These are phyloP conservation scores for Pythium brassicae DNA, from an alignment of 352 stramenopile genomes.

Conservation along the genomic window DNA sequence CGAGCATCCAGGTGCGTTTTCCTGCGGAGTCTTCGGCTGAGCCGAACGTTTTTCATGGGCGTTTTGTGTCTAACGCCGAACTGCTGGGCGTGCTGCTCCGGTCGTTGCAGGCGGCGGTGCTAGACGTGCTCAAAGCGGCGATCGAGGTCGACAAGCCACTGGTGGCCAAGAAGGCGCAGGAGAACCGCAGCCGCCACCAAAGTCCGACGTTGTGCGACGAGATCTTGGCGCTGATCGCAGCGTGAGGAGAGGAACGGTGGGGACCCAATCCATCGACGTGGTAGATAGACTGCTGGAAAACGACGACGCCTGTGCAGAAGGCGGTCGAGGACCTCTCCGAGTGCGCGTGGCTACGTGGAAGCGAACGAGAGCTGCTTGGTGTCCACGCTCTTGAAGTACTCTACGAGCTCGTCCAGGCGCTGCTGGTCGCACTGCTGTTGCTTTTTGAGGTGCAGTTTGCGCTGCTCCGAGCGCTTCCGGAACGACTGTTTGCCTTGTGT, in stretches of 20 bases:
- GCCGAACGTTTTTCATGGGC: not conserved
- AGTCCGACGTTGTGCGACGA: slow-evolving; percentile 71
- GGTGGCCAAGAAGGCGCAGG: slow-evolving; percentile 67
- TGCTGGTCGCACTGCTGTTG: slow-evolving; percentile 39
- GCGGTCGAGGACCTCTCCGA: no score
- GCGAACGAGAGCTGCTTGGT: slow-evolving; percentile 42
- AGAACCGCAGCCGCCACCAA: slow-evolving; percentile 71
- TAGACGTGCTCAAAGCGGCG: slow-evolving; percentile 66
- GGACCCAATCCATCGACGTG: not conserved
- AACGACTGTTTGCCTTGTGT: slow-evolving; percentile 41
- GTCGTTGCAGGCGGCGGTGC: slow-evolving; percentile 45
- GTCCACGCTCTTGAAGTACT: slow-evolving; percentile 62
- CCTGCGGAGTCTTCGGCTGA: no score
- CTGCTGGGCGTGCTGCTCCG: not conserved
- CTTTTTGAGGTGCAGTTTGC: slow-evolving; percentile 21
- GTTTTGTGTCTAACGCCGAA: not conserved
- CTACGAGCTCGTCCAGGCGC: slow-evolving; percentile 50
- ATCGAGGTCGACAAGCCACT: slow-evolving; percentile 48
- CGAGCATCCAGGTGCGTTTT: slow-evolving; percentile 68
- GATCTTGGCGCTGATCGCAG: slow-evolving; percentile 39
- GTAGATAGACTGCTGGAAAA: slow-evolving; percentile 6
- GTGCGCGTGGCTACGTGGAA: slow-evolving; percentile 11
- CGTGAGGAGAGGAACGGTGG: slow-evolving; percentile 1
- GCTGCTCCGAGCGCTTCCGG: slow-evolving; percentile 26
- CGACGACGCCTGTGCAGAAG: not conserved